Conservation (phyloP, 768 basidiomycete genomes). For the Symmetrospora coprosmae region DNA sequence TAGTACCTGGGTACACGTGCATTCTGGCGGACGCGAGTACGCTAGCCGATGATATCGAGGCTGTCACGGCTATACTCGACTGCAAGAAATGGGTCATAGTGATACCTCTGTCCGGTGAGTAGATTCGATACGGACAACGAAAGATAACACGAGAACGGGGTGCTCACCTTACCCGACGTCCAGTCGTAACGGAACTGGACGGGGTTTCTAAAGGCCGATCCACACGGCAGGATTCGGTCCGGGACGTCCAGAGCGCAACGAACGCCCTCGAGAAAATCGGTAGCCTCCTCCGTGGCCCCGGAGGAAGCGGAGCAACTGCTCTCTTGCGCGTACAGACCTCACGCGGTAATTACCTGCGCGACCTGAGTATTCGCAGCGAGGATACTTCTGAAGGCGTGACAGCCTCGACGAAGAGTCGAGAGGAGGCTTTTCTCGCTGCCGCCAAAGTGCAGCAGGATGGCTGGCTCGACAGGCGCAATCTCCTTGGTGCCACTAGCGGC, state of each 20-base stretch:
- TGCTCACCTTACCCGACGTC: too few relatives aligned
- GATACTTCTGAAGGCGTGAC: constrained; percentile 51
- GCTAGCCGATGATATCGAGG: constrained; percentile 62
- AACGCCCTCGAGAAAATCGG: constrained; percentile 56
- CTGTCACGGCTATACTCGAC: constrained; percentile 63
- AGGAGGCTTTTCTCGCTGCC: constrained; percentile 82
- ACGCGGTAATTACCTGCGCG: constrained; percentile 79
- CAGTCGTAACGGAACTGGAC: constrained; percentile 93
- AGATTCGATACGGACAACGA: too few relatives aligned
- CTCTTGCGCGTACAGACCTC: constrained; percentile 90
- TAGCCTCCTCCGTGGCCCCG: too few relatives aligned
- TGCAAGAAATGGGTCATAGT: constrained; percentile 71
- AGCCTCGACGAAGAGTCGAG: constrained; percentile 51
- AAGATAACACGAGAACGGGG: constrained; percentile 23
- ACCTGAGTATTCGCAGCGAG: constrained; percentile 68
- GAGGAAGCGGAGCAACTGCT: too few relatives aligned
- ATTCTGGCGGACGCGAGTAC: constrained; percentile 94
- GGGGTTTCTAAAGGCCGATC: constrained; percentile 55
- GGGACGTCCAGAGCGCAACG: constrained; percentile 59
- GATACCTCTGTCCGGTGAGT: constrained; percentile 73
- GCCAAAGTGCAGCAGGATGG: constrained; percentile 88
- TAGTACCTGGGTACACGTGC: constrained; percentile 71
- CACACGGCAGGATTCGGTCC: constrained; percentile 57
- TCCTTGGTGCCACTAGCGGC: not conserved
- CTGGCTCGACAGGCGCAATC: constrained; percentile 56